Percentiles rank a stretch among this genome's conserved stretches.
Conservation (phyloP, 257 asterid genomes). For the Capsicum pubescens region DNA sequence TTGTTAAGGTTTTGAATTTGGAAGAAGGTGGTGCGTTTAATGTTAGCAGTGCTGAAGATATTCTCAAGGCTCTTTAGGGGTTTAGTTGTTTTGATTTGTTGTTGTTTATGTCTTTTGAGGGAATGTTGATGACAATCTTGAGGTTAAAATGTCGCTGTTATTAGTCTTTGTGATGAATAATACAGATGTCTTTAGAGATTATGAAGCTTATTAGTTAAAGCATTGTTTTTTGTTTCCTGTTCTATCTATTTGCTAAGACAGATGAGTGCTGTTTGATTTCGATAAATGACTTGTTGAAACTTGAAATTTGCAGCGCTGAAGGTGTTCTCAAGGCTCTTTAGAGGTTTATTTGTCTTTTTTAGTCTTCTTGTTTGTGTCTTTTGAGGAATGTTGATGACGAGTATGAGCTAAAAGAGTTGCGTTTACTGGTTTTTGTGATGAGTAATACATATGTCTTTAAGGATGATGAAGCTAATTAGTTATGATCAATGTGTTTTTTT, state of each 20-base stretch:
- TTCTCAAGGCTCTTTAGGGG: slow-evolving; percentile 65
- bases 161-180: slow-evolving; percentile 30
- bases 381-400: slow-evolving; percentile 29
- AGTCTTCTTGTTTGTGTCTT: slow-evolving; percentile 22
- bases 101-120: slow-evolving; percentile 30
- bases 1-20: slow-evolving; percentile 80
- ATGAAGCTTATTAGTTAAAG: background rate
- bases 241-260: too few species aligned
- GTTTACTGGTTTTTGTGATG: slow-evolving; percentile 24
- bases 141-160: background rate
- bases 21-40: slow-evolving; percentile 97
- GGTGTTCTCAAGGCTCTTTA: too few species aligned
- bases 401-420: background rate
- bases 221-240: too few species aligned
- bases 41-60: slow-evolving; percentile 96
- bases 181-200: background rate
- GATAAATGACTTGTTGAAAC: too few species aligned
- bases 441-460: background rate
- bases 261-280: too few species aligned
- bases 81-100: background rate
- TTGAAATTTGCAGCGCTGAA: too few species aligned
- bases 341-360: slow-evolving; percentile 29
- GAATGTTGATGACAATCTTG: slow-evolving; percentile 25
- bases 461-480: background rate
- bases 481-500: background rate